Conservation (phyloP, 257 asterid genomes). For the Rhazya stricta region DNA sequence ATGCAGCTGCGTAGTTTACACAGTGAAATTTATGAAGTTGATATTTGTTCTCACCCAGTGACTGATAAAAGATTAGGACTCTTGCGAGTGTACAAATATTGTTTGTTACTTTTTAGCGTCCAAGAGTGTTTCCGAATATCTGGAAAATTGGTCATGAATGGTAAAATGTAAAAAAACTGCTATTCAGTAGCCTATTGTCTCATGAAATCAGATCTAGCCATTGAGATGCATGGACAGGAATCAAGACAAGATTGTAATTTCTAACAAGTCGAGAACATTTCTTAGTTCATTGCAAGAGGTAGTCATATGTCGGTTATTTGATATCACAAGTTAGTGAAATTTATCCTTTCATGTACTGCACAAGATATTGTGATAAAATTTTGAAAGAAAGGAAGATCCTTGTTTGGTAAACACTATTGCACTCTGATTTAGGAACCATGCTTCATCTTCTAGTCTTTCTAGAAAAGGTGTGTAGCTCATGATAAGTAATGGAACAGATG, state of each 20-base stretch:
- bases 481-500: no score
- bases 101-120: background rate
- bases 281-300: background rate
- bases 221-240: background rate
- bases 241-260: background rate
- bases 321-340: background rate
- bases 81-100: background rate
- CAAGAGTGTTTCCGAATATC: background rate
- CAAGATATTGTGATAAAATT: background rate
- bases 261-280: background rate
- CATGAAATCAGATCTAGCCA: background rate
- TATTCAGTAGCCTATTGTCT: background rate
- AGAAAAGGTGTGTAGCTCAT: no score
- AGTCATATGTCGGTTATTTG: background rate
- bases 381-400: no score
- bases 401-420: no score
- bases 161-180: background rate
- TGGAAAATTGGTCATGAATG: background rate
- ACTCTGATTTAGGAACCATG: no score
- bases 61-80: background rate
- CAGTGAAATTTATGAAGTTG: background rate
- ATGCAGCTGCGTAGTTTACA: conserved; percentile 4
- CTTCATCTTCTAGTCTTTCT: no score
- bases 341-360: background rate
- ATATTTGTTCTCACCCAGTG: background rate